Base-by-base conservation (phyloP, 2,329 filamentous ascomycete genomes). In the Ophiostoma populinum region DNA sequence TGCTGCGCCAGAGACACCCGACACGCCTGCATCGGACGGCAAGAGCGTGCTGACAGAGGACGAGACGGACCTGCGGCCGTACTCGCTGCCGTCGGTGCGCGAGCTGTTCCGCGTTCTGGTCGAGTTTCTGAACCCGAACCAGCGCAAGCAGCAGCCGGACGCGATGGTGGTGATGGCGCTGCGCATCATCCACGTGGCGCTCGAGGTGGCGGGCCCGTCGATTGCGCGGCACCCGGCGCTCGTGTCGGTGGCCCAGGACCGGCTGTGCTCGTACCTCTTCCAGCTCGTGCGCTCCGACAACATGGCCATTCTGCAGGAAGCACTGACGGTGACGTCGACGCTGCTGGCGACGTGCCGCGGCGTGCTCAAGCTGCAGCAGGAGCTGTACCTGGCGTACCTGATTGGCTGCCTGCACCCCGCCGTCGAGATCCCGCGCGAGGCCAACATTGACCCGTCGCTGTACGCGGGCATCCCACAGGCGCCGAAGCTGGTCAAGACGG, bases 131-230 rank as follows among this genome's bases (percentile, higher is more conserved):
- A 85, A 98, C 50, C 90, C 92, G 2, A 81, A 93, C 49, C 87
- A 95, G 54, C 76, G 74, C 35, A 81, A 87, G 46, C 82, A 94
- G 53, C 82, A 94, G 53, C 92, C 85, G 3, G 90, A 98, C 51
- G 78, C 82, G 1, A 90, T 95, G 78, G 74, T 87, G 46, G 83
- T 98, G 26, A 98, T 98, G 86, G 90, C 90, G 13, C 60, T 98
- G 44, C 75, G 90, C 28, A 95, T 98, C 43, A 90, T 98, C 37
- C 90, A 98, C 53, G 90, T 98, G 29, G 90, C 90, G 2, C 68
- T 98, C 16, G 90, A 98, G 56, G 87, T 98, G 39, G 85, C 90
- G 2, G 90, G 90, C 0, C 87, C 90, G 4, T 92, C 86, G 7
- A 94, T 98, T 50, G 82, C 86, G 32, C 80, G 80, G 43, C 90